Evolutionary conservation across 345 rosid species (phyloP).

Genomic region (Sonneratia alba): DNA sequence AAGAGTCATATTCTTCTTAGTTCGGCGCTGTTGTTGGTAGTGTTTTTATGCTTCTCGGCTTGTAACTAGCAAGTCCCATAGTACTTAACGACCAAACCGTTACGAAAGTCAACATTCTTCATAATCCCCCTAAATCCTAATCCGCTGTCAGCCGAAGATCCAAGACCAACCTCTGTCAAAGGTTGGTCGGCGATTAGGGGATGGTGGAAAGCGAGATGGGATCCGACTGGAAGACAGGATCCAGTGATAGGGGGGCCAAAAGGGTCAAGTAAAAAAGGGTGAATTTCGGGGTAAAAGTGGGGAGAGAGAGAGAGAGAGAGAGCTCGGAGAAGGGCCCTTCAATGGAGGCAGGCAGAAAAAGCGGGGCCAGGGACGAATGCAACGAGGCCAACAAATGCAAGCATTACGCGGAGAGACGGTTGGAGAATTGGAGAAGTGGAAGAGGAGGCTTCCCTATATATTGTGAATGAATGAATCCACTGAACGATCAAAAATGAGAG

Average conservation of each 20-base stretch:
- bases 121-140: slow-evolving; percentile 1
- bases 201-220: background rate
- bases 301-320: no score
- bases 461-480: background rate
- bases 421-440: slow-evolving; percentile 14
- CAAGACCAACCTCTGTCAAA: background rate
- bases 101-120: slow-evolving; percentile 36
- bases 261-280: background rate
- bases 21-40: slow-evolving; percentile 1
- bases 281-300: no score
- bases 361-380: no score
- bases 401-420: slow-evolving; percentile 53
- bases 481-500: background rate
- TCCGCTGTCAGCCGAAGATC: background rate
- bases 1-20: slow-evolving; percentile 42
- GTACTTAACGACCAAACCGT: slow-evolving; percentile 35
- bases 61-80: slow-evolving; percentile 52
- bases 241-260: background rate
- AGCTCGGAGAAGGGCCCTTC: no score
- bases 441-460: background rate
- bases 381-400: slow-evolving; percentile 23
- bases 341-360: no score
- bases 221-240: background rate
- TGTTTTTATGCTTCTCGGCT: slow-evolving; percentile 8
- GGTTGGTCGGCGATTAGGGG: background rate